Evolutionary conservation across 441 rosid species (phyloP), one percentile per base, ranked within the genome.

Genomic region (Capsella rubella): DNA sequence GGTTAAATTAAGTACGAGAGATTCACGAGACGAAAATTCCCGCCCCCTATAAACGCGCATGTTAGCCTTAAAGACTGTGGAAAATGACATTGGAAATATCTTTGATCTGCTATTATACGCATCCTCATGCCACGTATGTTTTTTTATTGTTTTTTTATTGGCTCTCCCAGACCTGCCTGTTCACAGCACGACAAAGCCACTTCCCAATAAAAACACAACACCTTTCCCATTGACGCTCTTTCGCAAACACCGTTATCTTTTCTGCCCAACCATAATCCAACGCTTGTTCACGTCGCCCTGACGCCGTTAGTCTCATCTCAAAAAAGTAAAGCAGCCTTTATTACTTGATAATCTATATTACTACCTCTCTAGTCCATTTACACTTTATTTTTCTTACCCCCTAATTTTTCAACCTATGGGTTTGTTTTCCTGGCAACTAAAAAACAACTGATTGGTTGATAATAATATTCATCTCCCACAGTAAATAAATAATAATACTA

Each of bases 121-220:
- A 47, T 67, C 2, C 4, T 37, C 60, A 79, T 71, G 87, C 89
- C 80, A 70, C 73, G 77, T 78, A 45, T 76, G 31, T 27, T 6
- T 42, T 42, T 13, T 42, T 42, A 0, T 16, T 16, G 18, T 16
- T 16, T 39, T n/a, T 13, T 5, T 13, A 5, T 12, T 1, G 13
- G 46, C n/a, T 13, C 16, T 42, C 16, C 71, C 18, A 47, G 64
- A 69, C 68, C 67, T 79, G 78, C 79, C 73, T 64, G 82, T 79
- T 79, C 53, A 79, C 58, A 73, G 78, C 87, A 85, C 86, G 92
- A 88, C 91, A 89, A 82, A 66, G 80, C 83, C 90, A 81, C 67
- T 86, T 85, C 81, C 88, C 86, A 81, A 73, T 82, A 85, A 84
- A 87, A 84, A 84, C 89, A 76, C 84, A 83, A 87, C 86, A 83